These are phyloP conservation scores for Mucor racemosus DNA, from an alignment of 371 early-diverging fungal genomes.

Conservation along the genomic window DNA sequence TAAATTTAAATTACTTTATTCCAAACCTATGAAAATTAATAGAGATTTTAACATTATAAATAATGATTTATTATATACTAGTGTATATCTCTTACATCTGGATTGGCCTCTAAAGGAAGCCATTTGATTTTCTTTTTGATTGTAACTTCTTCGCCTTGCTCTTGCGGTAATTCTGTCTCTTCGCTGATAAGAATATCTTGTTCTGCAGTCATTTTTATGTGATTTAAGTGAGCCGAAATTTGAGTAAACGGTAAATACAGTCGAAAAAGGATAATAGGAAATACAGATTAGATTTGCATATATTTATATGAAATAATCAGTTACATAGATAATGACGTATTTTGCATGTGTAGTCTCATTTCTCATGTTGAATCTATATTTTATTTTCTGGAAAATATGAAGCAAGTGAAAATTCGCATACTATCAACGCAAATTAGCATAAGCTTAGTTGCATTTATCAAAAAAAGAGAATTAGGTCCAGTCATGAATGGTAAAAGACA, in stretches of 20 bases:
- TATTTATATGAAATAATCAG: not conserved
- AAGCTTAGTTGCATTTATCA: too few species aligned
- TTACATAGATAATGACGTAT: not conserved
- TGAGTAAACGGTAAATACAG: too few species aligned
- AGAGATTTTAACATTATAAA: too few species aligned
- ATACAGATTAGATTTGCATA: not conserved
- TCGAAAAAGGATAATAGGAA: constrained; percentile 4
- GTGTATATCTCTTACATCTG: constrained; percentile 58
- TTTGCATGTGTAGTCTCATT: not conserved
- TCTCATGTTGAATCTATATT: not conserved
- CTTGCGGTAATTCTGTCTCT: not conserved
- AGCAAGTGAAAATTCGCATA: too few species aligned
- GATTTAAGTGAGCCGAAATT: not conserved
- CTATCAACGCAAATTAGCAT: too few species aligned
- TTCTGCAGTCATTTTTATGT: not conserved
- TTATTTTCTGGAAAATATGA: not conserved
- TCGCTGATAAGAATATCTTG: not conserved
- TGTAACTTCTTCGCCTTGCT: constrained; percentile 1
- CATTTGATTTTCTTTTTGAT: constrained; percentile 50
- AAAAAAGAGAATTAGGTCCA: too few species aligned
- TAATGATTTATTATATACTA: not conserved
- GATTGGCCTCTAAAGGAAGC: constrained; percentile 87
- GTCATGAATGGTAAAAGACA: too few species aligned
- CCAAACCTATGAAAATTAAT: constrained; percentile 55
- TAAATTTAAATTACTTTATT: constrained; percentile 53